These are phyloP conservation scores for Umbilicus rupestris DNA, from an alignment of 164 flowering plant species.

Conservation along the genomic window DNA sequence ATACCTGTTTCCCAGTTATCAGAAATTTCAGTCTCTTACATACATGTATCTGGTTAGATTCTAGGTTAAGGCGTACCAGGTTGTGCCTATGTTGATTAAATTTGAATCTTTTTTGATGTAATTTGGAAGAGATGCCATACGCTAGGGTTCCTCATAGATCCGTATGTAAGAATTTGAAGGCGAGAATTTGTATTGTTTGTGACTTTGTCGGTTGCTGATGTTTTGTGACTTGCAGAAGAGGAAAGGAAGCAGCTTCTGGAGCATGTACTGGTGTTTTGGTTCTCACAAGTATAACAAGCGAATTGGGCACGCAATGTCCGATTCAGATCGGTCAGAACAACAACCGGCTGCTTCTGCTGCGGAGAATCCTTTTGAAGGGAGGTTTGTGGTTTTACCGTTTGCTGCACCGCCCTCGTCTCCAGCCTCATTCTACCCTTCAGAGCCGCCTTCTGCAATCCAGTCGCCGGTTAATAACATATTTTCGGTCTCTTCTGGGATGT, in stretches of 20 bases:
- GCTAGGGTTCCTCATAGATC: no score
- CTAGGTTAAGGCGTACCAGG: not conserved
- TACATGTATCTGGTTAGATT: not conserved
- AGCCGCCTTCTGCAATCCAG: conserved; percentile 66
- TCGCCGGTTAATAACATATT: conserved; percentile 63
- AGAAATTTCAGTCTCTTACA: not conserved
- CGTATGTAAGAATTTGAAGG: no score
- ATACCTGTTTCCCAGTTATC: not conserved
- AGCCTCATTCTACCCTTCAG: conserved; percentile 89
- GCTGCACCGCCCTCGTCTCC: conserved; percentile 97
- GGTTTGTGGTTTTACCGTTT: conserved; percentile 49
- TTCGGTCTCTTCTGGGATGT: conserved; percentile 46
- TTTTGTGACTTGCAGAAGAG: conserved; percentile 49
- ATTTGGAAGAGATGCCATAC: no score
- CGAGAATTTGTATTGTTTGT: no score
- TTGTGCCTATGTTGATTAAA: no score
- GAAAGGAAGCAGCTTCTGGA: conserved; percentile 77
- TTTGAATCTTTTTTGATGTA: no score
- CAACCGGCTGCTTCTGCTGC: conserved; percentile 27
- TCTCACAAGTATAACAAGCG: conserved; percentile 46
- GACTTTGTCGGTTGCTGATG: not conserved
- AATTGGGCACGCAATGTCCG: conserved; percentile 53
- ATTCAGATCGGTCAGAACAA: conserved; percentile 47
- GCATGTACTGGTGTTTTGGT: conserved; percentile 83
- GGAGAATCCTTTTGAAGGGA: conserved; percentile 32